Conservation (phyloP, 441 rosid genomes). For the Pelargonium fulgidum region DNA sequence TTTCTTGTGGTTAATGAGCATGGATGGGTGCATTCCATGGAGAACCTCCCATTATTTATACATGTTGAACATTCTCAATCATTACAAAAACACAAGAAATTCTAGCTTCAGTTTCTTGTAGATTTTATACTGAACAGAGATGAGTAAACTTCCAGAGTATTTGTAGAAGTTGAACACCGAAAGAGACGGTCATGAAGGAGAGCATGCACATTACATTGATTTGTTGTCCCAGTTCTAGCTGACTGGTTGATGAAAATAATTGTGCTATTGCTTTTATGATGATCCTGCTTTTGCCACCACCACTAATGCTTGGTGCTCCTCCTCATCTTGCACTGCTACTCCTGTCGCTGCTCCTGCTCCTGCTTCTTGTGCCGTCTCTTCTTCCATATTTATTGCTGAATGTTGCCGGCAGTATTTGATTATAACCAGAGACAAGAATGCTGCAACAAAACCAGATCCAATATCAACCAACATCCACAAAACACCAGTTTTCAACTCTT, state of each 20-base stretch:
- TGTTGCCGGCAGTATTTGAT: slow-evolving; percentile 55
- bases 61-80: neutral
- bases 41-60: neutral
- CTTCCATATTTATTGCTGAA: slow-evolving; percentile 29
- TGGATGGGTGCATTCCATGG: no score
- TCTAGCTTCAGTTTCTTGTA: no score
- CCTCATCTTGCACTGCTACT: slow-evolving; percentile 17
- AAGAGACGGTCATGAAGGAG: no score
- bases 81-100: no score
- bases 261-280: slow-evolving; percentile 17
- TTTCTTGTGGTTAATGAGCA: no score
- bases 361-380: slow-evolving; percentile 27
- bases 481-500: neutral
- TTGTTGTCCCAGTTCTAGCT: no score
- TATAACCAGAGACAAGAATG: slow-evolving; percentile 62
- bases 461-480: neutral
- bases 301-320: slow-evolving; percentile 34
- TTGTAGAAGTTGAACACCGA: no score
- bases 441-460: slow-evolving; percentile 32
- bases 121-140: no score
- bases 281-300: slow-evolving; percentile 25
- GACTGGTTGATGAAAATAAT: neutral
- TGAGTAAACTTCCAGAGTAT: no score
- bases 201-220: no score
- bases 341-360: slow-evolving; percentile 22